A percentile compares a stretch with the other conserved stretches of the same genome.
phyloP scores from a whole-genome alignment of 2,329 filamentous ascomycete species.

The Venturiaceae sp. region DNA sequence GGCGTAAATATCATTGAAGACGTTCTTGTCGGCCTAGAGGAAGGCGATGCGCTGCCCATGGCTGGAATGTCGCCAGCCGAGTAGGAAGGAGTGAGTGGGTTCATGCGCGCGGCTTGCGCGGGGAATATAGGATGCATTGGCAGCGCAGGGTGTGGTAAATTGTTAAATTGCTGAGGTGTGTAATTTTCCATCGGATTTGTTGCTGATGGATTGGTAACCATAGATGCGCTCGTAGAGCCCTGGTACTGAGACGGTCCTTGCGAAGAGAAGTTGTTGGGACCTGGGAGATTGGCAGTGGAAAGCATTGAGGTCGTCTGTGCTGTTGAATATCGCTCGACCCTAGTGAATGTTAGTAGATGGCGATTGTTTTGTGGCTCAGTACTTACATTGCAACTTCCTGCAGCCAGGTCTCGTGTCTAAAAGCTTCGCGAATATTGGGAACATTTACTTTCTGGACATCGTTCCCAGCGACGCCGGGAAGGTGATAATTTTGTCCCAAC shows the following conservation, averaged over 20 bases:
- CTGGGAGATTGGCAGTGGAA: conserved; percentile 3
- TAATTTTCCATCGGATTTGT: conserved; percentile 1
- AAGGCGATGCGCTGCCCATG: background rate
- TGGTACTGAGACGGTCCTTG: conserved; percentile 12
- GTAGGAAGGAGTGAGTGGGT: background rate
- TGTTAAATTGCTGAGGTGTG: background rate
- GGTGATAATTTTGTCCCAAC: conserved; percentile 70
- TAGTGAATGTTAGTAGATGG: conserved; percentile 3
- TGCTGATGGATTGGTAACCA: conserved; percentile 28
- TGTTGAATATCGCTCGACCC: conserved; percentile 18
- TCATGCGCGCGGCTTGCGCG: background rate
- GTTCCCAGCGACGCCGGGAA: conserved; percentile 76
- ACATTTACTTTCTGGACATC: conserved; percentile 95
- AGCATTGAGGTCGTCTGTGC: background rate
- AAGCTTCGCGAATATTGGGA: conserved; percentile 83
- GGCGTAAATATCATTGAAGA: conserved; percentile 12
- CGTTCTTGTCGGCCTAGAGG: conserved; percentile 9
- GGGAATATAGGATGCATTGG: conserved; percentile 10
- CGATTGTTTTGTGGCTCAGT: background rate
- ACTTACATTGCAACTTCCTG: conserved; percentile 79
- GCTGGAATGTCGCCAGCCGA: background rate
- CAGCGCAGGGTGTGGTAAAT: conserved; percentile 14
- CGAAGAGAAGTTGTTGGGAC: background rate
- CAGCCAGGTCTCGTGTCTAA: conserved; percentile 73
- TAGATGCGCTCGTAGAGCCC: conserved; percentile 29